These are phyloP conservation scores for Lipomyces mesembrius DNA, from an alignment of 805 yeast genomes.

Conservation along the genomic window DNA sequence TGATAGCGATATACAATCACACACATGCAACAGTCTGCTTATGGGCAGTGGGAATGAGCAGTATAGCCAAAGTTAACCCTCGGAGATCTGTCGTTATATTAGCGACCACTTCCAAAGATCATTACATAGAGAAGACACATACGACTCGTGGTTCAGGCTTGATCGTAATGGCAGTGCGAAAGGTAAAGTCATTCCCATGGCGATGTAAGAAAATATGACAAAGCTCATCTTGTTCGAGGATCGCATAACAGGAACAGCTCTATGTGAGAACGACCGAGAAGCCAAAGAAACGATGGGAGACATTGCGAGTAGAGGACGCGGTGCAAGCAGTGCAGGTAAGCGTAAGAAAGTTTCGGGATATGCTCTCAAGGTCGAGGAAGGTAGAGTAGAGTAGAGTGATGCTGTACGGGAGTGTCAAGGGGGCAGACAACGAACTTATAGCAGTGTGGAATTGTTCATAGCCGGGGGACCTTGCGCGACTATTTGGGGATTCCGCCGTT, in stretches of 20 bases:
- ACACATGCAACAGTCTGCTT: background rate
- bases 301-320: constrained; percentile 19
- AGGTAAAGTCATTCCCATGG: constrained; percentile 34
- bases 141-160: constrained; percentile 21
- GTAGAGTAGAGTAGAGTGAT: background rate
- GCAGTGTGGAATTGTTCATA: background rate
- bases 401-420: background rate
- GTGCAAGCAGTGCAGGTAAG: constrained; percentile 10
- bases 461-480: background rate
- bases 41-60: constrained; percentile 25
- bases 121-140: constrained; percentile 4
- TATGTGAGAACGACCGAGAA: constrained; percentile 30
- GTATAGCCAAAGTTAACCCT: constrained; percentile 16
- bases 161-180: constrained; percentile 33
- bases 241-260: constrained; percentile 19
- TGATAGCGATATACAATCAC: background rate
- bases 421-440: background rate
- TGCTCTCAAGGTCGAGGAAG: background rate
- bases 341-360: too few relatives aligned
- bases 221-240: constrained; percentile 21
- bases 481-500: too few relatives aligned
- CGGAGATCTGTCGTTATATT: constrained; percentile 6
- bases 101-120: background rate
- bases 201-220: constrained; percentile 33
- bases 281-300: constrained; percentile 18